Conservation (phyloP, 768 basidiomycete species). For the Nidularia sp. region DNA sequence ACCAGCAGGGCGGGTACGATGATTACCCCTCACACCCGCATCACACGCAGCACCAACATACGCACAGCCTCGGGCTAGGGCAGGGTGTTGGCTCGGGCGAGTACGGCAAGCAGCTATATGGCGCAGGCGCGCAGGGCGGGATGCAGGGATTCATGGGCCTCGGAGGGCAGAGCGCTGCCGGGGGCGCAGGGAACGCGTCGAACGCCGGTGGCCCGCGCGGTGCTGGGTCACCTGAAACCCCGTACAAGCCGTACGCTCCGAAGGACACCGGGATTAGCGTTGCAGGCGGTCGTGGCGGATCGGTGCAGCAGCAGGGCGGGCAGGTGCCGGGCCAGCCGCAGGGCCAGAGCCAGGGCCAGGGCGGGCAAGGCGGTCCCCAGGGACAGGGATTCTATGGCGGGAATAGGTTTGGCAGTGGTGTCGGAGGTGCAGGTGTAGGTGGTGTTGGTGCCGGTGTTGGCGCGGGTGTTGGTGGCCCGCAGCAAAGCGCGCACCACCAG, state of each 20-base stretch:
- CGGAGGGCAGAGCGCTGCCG: conserved; percentile 38
- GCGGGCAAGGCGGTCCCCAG: conserved; percentile 45
- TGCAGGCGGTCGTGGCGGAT: conserved; percentile 38
- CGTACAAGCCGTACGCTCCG: conserved; percentile 72
- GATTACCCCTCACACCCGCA: conserved; percentile 42
- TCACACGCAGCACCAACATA: conserved; percentile 55
- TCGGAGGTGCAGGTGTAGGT: conserved; percentile 28
- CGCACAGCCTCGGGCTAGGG: conserved; percentile 38
- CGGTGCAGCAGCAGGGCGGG: conserved; percentile 39
- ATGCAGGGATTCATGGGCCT: conserved; percentile 74
- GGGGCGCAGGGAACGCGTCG: conserved; percentile 19
- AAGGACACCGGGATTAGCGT: conserved; percentile 59
- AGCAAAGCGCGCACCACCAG: conserved; percentile 37
- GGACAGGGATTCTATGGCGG: conserved; percentile 47
- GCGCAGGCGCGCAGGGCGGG: conserved; percentile 44
- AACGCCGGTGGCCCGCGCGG: conserved; percentile 40
- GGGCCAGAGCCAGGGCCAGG: conserved; percentile 41
- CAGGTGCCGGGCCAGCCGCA: conserved; percentile 55
- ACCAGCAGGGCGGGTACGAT: conserved; percentile 52
- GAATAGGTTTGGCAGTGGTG: conserved; percentile 38
- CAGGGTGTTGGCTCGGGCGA: conserved; percentile 34
- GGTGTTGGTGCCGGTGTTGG: conserved; percentile 17
- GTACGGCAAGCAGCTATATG: conserved; percentile 44
- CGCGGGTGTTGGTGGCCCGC: conserved; percentile 33
- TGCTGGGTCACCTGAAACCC: conserved; percentile 62